Conservation (phyloP, 2,329 filamentous ascomycete genomes). For the Chaetomiaceae sp. region DNA sequence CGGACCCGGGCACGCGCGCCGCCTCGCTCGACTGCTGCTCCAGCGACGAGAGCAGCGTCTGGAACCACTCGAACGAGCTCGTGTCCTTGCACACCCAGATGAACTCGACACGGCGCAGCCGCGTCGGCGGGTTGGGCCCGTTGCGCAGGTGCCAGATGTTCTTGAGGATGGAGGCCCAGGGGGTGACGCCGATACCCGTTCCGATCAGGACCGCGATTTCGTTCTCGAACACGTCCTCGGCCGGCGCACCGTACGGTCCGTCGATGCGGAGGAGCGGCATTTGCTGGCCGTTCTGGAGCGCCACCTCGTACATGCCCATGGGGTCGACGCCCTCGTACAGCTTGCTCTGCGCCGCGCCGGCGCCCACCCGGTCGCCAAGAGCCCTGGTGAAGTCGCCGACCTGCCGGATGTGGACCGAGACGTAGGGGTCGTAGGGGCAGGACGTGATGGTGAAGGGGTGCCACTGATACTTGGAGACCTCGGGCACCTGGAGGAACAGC, state of each 20-base stretch:
- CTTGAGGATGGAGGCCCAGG: constrained; percentile 85
- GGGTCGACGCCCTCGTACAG: constrained; percentile 88
- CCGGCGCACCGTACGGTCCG: constrained; percentile 92
- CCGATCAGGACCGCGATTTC: constrained; percentile 83
- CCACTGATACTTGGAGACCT: constrained; percentile 87
- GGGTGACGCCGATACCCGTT: constrained; percentile 82
- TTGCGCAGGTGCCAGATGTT: constrained; percentile 97
- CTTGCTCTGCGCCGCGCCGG: constrained; percentile 79
- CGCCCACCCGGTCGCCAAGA: constrained; percentile 95
- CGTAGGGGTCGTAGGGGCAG: constrained; percentile 91
- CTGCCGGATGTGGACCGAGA: constrained; percentile 91
- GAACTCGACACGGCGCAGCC: constrained; percentile 92
- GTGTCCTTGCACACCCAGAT: constrained; percentile 99
- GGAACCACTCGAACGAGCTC: constrained; percentile 97
- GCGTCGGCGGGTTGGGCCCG: constrained; percentile 79
- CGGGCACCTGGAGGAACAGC: constrained; percentile 92
- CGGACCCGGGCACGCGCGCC: constrained; percentile 61
- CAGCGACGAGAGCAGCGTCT: constrained; percentile 83
- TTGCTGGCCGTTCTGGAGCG: constrained; percentile 83
- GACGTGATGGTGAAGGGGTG: constrained; percentile 99
- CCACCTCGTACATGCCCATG: constrained; percentile 96
- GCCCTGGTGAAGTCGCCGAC: constrained; percentile 92
- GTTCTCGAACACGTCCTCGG: constrained; percentile 94
- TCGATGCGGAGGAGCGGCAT: constrained; percentile 91
- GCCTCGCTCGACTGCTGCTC: constrained; percentile 77